These are phyloP conservation scores for Daldinia concentrica DNA, from an alignment of 495 filamentous ascomycete species.

Conservation along the genomic window DNA sequence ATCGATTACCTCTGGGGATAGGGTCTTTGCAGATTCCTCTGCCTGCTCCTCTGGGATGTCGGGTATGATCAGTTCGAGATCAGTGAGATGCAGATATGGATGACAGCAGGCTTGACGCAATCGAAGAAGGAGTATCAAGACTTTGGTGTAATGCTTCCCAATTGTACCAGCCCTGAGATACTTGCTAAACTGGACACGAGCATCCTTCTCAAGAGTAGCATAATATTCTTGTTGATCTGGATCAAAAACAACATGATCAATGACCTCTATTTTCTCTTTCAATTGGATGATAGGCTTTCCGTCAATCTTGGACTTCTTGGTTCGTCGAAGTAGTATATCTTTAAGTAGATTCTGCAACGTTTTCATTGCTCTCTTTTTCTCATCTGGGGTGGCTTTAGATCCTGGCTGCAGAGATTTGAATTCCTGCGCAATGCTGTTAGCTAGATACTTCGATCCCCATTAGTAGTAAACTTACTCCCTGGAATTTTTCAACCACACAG, in stretches of 20 bases:
- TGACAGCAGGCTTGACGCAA: conserved; percentile 91
- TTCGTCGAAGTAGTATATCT: conserved; percentile 84
- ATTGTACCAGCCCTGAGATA: conserved; percentile 77
- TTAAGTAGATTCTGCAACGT: conserved; percentile 81
- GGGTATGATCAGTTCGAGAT: conserved; percentile 67
- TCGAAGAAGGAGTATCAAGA: conserved; percentile 86
- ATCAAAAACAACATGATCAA: conserved; percentile 75
- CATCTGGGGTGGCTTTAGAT: conserved; percentile 1
- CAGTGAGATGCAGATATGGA: conserved; percentile 67
- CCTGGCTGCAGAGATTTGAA: conserved; percentile 44
- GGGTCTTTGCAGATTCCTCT: conserved; percentile 62
- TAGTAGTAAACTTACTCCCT: conserved; percentile 32
- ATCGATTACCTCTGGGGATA: conserved; percentile 70
- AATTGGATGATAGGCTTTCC: conserved; percentile 83
- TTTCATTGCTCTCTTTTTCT: conserved; percentile 64
- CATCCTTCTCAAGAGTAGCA: conserved; percentile 69
- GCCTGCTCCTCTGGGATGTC: conserved; percentile 58
- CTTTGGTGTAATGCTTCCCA: conserved; percentile 80
- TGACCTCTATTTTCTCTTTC: conserved; percentile 72
- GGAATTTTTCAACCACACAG: conserved; percentile 66
- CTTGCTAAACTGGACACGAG: conserved; percentile 76
- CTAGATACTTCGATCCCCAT: not conserved
- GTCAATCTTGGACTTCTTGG: conserved; percentile 83
- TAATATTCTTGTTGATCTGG: conserved; percentile 78
- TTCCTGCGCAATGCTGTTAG: conserved; percentile 29